Evolutionary conservation across 2,329 filamentous ascomycete genomes (phyloP), one percentile per base, ranked within the genome.

Genomic region (Cladosporium sphaerospermum): DNA sequence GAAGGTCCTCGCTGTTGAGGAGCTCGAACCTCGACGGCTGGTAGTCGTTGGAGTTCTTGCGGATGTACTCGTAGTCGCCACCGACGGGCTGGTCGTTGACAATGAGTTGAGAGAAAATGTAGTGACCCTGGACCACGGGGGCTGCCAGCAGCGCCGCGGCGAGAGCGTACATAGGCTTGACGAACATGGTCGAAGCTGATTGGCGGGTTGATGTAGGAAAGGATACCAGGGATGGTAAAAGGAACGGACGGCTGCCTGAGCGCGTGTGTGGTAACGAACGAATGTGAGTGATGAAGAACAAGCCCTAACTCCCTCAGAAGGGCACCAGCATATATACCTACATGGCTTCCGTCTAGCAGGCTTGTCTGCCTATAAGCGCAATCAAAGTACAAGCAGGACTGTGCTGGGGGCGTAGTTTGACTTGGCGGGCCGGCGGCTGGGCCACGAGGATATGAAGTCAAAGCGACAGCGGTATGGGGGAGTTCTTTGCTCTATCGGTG

Each of bases 41-140:
- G 49, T 60, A 55, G 42, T 41, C 48, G 49, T 56, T 55, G 39
- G 53, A 48, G 52, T 60, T 55, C 47, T 60, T 54, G 50, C 54
- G 58, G 40, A 60, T 57, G 56, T 58, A 58, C 39, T 51, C 53
- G 52, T 53, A 60, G 48, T 58, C 58, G 23, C 43, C 44, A 37
- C 54, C 54, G 31, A 56, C 44, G 7, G 47, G 32, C n/a, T 50
- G 14, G 32, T 52, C 58, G 44, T 58, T 57, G 47, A 58, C 54
- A 23, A 58, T 39, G 28, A 60, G 51, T 16, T 56, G 55, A 19
- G 58, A 58, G 54, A 58, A 60, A 47, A 56, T 58, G 58, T 60
- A 60, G 54, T 60, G 58, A 43, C 37, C 43, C 31, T 42, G 36
- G 18, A 47, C 54, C 16, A 37, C 16, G 28, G 49, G 44, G 36